Evolutionary conservation across 1,284 basidiomycete genomes (phyloP).

Genomic region (Butyriboletus appendiculatus): DNA sequence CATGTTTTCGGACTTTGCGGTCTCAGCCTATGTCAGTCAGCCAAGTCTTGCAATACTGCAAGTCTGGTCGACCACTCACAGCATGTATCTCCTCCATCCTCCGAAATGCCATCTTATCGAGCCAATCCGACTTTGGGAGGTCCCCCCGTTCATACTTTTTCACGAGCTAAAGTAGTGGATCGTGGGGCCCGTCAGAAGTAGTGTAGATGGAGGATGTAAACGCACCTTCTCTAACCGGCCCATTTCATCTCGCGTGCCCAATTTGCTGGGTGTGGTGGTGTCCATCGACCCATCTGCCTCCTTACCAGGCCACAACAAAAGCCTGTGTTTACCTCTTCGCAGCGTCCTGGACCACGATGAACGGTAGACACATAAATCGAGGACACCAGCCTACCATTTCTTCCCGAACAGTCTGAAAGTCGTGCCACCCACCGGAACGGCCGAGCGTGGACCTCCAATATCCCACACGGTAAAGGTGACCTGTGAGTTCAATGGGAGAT

Average conservation of each 20-base stretch:
- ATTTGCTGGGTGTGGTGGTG: slow-evolving; percentile 85
- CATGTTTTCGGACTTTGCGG: slow-evolving; percentile 85
- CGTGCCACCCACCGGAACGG: slow-evolving; percentile 84
- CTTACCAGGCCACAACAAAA: slow-evolving; percentile 80
- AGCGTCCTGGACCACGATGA: slow-evolving; percentile 66
- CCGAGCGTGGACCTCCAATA: slow-evolving; percentile 75
- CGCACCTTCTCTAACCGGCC: slow-evolving; percentile 88
- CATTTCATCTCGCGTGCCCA: slow-evolving; percentile 85
- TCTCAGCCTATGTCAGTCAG: slow-evolving; percentile 62
- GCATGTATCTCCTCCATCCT: slow-evolving; percentile 93
- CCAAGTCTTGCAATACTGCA: neutral
- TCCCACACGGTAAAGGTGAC: slow-evolving; percentile 96
- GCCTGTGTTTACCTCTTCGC: slow-evolving; percentile 87
- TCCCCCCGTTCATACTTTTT: slow-evolving; percentile 97
- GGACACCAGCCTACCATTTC: slow-evolving; percentile 64
- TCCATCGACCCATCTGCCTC: slow-evolving; percentile 87
- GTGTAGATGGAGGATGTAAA: neutral
- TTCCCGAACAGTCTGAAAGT: slow-evolving; percentile 90
- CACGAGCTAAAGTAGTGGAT: slow-evolving; percentile 62
- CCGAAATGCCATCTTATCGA: slow-evolving; percentile 91
- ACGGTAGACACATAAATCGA: neutral
- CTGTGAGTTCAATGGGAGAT: slow-evolving; percentile 86
- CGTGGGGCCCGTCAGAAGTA: neutral
- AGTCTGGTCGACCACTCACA: slow-evolving; percentile 45
- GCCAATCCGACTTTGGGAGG: slow-evolving; percentile 93